These are phyloP conservation scores for Xerocomus brunneocitrinus DNA, from an alignment of 768 basidiomycete species.

Conservation along the genomic window DNA sequence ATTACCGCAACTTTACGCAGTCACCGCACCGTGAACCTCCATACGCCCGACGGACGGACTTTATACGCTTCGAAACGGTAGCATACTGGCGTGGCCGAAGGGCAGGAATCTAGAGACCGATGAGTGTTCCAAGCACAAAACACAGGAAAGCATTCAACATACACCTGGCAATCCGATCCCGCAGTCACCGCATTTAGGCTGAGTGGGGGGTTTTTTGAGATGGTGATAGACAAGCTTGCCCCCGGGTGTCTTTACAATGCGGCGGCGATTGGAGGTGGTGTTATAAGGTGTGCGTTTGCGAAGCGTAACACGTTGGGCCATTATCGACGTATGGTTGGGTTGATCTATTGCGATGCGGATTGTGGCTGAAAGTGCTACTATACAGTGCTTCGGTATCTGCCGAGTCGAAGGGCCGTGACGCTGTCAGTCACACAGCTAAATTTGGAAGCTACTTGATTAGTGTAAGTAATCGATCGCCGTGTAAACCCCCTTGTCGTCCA, in stretches of 20 bases:
- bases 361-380: conserved; percentile 24
- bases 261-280: conserved; percentile 93
- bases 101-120: conserved; percentile 67
- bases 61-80: conserved; percentile 93
- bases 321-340: conserved; percentile 14
- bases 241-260: conserved; percentile 97
- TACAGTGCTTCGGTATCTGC: conserved; percentile 20
- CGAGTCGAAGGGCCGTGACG: neutral
- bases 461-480: conserved; percentile 1
- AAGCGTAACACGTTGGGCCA: conserved; percentile 99
- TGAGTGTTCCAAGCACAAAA: neutral
- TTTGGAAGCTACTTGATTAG: neutral
- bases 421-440: neutral
- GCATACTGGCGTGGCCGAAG: conserved; percentile 96
- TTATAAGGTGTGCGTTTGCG: conserved; percentile 98
- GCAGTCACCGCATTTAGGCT: conserved; percentile 99
- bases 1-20: conserved; percentile 92
- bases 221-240: conserved; percentile 98
- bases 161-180: conserved; percentile 92
- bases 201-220: conserved; percentile 87
- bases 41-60: conserved; percentile 94
- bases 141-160: conserved; percentile 32
- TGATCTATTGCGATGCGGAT: neutral
- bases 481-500: neutral
- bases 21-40: conserved; percentile 96